Evolutionary conservation across 768 basidiomycete genomes (phyloP), one percentile per base, ranked within the genome.

Genomic region (Roridomyces roridus): DNA sequence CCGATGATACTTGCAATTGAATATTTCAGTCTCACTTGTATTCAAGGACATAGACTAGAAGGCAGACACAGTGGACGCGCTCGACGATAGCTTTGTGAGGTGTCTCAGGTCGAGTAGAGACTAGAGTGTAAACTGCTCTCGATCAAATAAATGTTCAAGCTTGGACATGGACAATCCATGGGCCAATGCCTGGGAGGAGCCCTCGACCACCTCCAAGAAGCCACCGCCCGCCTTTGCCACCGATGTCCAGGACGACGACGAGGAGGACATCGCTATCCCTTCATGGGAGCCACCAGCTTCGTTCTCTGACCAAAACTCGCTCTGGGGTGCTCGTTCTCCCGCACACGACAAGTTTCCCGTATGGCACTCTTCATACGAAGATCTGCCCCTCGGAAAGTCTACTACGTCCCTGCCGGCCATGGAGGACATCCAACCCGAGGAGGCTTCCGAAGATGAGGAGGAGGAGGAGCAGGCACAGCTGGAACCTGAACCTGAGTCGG

Each of bases 101-200:
- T n/a, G n/a, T n/a, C n/a, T n/a, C n/a, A n/a, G n/a, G n/a, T n/a
- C n/a, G n/a, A n/a, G n/a, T n/a, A n/a, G n/a, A n/a, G 31, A 34
- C 11, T 2, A 8, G 31, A 34, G 15, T 34, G 10, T 8, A 34
- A 34, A 34, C 31, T 11, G 15, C 10, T 34, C 10, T 3, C 15
- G 7, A 34, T 34, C 31, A 34, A 15, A 11, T 34, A 15, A 10
- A 34, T 34, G 31, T 34, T 34, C n/a, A n/a, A n/a, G n/a, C n/a
- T n/a, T n/a, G n/a, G n/a, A 15, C 31, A 91, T 91, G 88, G 88
- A 91, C 63, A 85, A 92, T 71, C 85, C 88, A 44, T 92, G 89
- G 85, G 83, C 84, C 37, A 87, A 87, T 70, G 82, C 85, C 51
- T 89, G 86, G 87, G 80, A 77, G 51, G 83, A 85, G 58, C 68